phyloP scores from a whole-genome alignment of 1,284 basidiomycete species.

The Lignosus rhinocerotis region DNA sequence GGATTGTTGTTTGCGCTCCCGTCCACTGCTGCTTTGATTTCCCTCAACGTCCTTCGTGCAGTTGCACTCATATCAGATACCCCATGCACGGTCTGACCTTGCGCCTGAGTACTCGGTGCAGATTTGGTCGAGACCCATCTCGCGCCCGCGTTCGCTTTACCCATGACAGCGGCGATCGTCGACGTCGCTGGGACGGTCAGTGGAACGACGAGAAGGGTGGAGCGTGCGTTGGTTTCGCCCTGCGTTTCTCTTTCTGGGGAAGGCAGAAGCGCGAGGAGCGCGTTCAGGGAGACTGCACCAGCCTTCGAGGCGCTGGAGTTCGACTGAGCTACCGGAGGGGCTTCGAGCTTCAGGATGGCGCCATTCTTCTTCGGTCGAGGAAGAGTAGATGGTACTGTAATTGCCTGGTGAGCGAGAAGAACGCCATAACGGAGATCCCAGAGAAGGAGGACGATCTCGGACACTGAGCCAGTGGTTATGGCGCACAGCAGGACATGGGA shows the following conservation, averaged over 20 bases:
- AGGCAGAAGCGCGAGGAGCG: conserved; percentile 55
- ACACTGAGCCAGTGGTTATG: conserved; percentile 37
- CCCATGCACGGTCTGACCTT: conserved; percentile 3
- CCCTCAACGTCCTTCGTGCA: conserved; percentile 39
- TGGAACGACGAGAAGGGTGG: conserved; percentile 60
- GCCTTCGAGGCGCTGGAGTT: neutral
- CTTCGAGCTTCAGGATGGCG: conserved; percentile 36
- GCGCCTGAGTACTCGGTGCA: neutral
- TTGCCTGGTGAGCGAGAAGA: conserved; percentile 53
- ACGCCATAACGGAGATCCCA: conserved; percentile 77
- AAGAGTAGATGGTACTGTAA: conserved; percentile 54
- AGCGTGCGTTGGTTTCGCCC: conserved; percentile 32
- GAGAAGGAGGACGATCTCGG: conserved; percentile 57
- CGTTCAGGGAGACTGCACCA: conserved; percentile 36
- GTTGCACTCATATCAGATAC: conserved; percentile 29
- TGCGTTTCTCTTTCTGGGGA: conserved; percentile 25
- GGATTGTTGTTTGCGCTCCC: conserved; percentile 14
- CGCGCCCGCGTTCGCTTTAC: conserved; percentile 47
- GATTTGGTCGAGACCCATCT: conserved; percentile 45
- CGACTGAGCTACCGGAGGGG: conserved; percentile 24
- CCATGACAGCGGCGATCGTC: conserved; percentile 62
- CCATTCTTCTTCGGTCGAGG: conserved; percentile 37
- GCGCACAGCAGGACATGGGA: conserved; percentile 65
- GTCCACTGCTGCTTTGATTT: conserved; percentile 32
- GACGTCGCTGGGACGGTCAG: conserved; percentile 50